Base-by-base conservation (phyloP, 495 filamentous ascomycete genomes). In the Articulospora tetracladia region DNA sequence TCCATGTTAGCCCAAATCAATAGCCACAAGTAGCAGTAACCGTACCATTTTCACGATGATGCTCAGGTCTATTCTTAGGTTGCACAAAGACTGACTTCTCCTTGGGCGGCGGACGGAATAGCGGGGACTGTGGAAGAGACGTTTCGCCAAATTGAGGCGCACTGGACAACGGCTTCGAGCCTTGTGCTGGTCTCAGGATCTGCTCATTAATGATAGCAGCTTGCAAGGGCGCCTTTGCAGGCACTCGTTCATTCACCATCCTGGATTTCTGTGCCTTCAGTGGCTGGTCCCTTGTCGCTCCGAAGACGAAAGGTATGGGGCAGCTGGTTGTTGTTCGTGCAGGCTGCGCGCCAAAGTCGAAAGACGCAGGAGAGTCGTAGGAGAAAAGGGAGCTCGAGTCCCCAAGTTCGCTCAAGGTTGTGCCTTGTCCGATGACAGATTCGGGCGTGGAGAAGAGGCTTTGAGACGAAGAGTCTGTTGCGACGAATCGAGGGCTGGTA, bases 351-450 rank as follows among this genome's bases (percentile, higher is more conserved):
- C 47, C 58, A 32, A 64, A 66, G 30, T 58, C 50, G 44, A 63
- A 58, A 12, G 54, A 50, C 17, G 59, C 34, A 12, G 58, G 39
- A 30, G 49, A 59, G 25, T 59, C 50, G 56, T 57, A 25, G 13
- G 65, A 70, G 62, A 73, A 69, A n/a, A 73, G 46, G 2, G 68
- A 72, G 51, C 63, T 72, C 12, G 66, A 70, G 34, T 73, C 64
- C 12, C 71, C 71, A 57, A 73, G 60, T 3, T 62, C 52, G 53
- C 62, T 65, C n/a, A 65, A 57, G 2, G 12, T 11, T 27, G 20
- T 27, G 15, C 22, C 36, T 48, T 52, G 36, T 23, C 17, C 39
- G 8, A 8, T 46, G 24, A 15, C 25, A 22, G 28, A 51, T 28
- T 34, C 27, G 1, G 58, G 32, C 13, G 23, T 41, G n/a, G 32